phyloP scores from a whole-genome alignment of 805 yeast genomes.

The Schwanniomyces occidentalis region DNA sequence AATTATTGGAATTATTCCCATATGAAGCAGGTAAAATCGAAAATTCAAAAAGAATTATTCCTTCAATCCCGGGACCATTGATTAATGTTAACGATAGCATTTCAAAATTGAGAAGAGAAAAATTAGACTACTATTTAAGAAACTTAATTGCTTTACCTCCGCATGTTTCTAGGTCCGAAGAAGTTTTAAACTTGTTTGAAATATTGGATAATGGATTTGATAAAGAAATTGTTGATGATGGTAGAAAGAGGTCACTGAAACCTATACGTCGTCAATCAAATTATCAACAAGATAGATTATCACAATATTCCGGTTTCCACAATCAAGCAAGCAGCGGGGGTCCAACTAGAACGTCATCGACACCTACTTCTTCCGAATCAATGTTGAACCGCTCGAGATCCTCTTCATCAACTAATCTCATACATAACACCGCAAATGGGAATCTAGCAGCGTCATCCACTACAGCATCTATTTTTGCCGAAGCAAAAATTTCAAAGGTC shows the following conservation, averaged over 20 bases:
- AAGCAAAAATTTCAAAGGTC: constrained; percentile 32
- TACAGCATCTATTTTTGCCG: constrained; percentile 7
- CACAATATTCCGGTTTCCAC: constrained; percentile 48
- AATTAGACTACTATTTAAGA: constrained; percentile 52
- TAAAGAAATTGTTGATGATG: constrained; percentile 39
- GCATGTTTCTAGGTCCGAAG: constrained; percentile 68
- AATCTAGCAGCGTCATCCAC: constrained; percentile 2
- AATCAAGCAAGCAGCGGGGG: constrained; percentile 6
- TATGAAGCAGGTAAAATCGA: constrained; percentile 87
- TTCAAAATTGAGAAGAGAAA: constrained; percentile 54
- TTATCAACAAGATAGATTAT: constrained; percentile 52
- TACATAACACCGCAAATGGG: constrained; percentile 11
- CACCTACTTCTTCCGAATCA: constrained; percentile 19
- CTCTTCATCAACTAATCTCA: constrained; percentile 19
- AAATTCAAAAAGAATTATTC: constrained; percentile 75
- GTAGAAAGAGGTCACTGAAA: constrained; percentile 25
- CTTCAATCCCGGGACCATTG: constrained; percentile 95
- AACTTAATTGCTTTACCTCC: constrained; percentile 70
- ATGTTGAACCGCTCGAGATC: constrained; percentile 18
- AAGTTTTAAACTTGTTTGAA: constrained; percentile 72
- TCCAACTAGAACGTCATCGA: constrained; percentile 20
- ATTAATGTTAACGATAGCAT: constrained; percentile 81
- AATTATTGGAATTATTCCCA: constrained; percentile 79
- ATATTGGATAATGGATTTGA: constrained; percentile 62
- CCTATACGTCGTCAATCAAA: constrained; percentile 40